Evolutionary conservation across 768 basidiomycete species (phyloP), one percentile per base, ranked within the genome.

Genomic region (Mycena alexandri): DNA sequence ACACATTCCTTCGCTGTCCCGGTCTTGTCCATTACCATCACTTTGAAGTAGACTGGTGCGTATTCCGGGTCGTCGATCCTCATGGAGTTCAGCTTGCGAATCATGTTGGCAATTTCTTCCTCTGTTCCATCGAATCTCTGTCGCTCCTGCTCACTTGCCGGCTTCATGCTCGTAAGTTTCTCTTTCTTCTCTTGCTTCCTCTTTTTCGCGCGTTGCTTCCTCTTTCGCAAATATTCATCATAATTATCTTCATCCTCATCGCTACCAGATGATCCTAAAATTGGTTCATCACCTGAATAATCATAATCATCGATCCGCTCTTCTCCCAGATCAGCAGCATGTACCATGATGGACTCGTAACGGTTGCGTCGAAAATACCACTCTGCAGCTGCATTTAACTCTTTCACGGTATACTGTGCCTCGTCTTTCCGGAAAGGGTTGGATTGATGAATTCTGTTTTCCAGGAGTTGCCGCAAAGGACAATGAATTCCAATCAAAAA

Each of bases 301-400:
- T n/a, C n/a, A 10, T 6, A 36, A 36, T 65, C 34, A 2, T 53
- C 54, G 17, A 58, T 67, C 1, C 24, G 10, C 5, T 63, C 56
- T 7, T 63, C 54, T 21, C 54, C 56, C 19, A 67, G 58, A 0
- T 65, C 55, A 0, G 22, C 48, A 0, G 62, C 57, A 25, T 42
- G 57, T 8, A 68, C 55, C 22, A 63, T 63, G 16, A 63, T 2
- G 17, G 62, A 25, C 29, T 68, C 62, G 21, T 46, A 53, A 7
- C 47, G 46, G 41, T 61, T 56, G 9, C 65, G 29, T 2, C 60
- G n/a, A 53, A 67, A 61, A 43, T 41, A 46, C 60, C 59, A 55
- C 22, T 67, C 65, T 0, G 65, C 65, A 2, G 65, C 65, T 1
- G 16, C 36, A 36, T 61, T 43, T 4, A 67, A 21, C 43, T 67